Evolutionary conservation across 352 stramenopile genomes (phyloP).

Genomic region (Phytophthora europaea): DNA sequence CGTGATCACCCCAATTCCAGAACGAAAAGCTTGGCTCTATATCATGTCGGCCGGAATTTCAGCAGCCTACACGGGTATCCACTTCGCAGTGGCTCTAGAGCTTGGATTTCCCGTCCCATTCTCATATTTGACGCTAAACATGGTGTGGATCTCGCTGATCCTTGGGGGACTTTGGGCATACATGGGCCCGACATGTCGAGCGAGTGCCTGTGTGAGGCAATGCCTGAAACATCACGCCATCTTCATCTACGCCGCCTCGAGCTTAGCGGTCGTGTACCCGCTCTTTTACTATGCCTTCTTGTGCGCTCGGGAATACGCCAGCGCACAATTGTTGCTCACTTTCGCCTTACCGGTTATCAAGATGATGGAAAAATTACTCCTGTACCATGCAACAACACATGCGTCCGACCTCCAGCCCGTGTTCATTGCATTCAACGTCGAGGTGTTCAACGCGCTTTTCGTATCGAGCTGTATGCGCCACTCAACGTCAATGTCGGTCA

Average conservation of each 20-base stretch:
- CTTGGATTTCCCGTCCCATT: constrained; percentile 33
- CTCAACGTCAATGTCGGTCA: constrained; percentile 33
- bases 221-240: constrained; percentile 25
- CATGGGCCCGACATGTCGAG: constrained; percentile 16
- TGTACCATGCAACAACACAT: constrained; percentile 27
- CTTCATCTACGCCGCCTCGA: constrained; percentile 28
- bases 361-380: constrained; percentile 30
- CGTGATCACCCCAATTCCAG: constrained; percentile 14
- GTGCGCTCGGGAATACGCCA: constrained; percentile 9
- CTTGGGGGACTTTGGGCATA: constrained; percentile 17
- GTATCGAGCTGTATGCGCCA: constrained; percentile 46
- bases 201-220: background rate
- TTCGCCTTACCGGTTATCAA: constrained; percentile 32
- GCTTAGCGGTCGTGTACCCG: constrained; percentile 27
- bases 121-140: constrained; percentile 27
- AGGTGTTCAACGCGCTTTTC: constrained; percentile 49
- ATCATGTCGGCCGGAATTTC: constrained; percentile 18
- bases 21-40: constrained; percentile 9
- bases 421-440: constrained; percentile 37
- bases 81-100: constrained; percentile 23
- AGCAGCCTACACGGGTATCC: constrained; percentile 5
- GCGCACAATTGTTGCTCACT: constrained; percentile 29
- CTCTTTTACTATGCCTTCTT: constrained; percentile 38
- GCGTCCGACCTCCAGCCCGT: constrained; percentile 33
- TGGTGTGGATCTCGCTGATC: constrained; percentile 31